Evolutionary conservation across 257 asterid species (phyloP).

Genomic region (Anisodus tanguticus): DNA sequence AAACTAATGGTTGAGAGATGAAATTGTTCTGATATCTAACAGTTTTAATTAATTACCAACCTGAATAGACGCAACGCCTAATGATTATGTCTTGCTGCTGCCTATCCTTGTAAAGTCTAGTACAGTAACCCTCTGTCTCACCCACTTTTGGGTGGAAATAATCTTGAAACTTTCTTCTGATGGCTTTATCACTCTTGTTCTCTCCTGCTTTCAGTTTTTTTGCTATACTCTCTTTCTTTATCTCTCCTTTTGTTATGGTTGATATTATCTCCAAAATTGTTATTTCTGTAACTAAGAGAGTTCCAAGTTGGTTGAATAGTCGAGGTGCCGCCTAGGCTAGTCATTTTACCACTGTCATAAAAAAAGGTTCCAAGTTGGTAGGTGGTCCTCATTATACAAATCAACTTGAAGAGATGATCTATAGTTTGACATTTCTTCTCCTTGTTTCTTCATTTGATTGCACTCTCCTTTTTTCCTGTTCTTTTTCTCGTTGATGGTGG

Average conservation of each 20-base stretch:
- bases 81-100: background rate
- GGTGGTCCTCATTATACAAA: background rate
- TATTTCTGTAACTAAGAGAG: conserved; percentile 3
- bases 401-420: conserved; percentile 19
- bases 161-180: background rate
- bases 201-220: background rate
- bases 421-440: conserved; percentile 25
- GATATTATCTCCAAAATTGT: background rate
- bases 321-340: background rate
- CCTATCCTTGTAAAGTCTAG: conserved; percentile 7
- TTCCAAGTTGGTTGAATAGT: conserved; percentile 16
- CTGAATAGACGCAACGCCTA: conserved; percentile 12
- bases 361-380: background rate
- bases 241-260: background rate
- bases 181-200: background rate
- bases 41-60: background rate
- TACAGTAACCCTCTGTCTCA: background rate
- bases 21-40: background rate
- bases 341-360: background rate
- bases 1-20: conserved; percentile 14
- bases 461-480: background rate
- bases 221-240: background rate
- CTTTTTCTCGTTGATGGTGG: conserved; percentile 15
- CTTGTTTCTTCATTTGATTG: conserved; percentile 23
- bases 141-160: background rate